Percentiles rank a stretch among this genome's conserved stretches.
Conservation (phyloP, 2,329 filamentous ascomycete genomes). For the Calonectria henricotiae region DNA sequence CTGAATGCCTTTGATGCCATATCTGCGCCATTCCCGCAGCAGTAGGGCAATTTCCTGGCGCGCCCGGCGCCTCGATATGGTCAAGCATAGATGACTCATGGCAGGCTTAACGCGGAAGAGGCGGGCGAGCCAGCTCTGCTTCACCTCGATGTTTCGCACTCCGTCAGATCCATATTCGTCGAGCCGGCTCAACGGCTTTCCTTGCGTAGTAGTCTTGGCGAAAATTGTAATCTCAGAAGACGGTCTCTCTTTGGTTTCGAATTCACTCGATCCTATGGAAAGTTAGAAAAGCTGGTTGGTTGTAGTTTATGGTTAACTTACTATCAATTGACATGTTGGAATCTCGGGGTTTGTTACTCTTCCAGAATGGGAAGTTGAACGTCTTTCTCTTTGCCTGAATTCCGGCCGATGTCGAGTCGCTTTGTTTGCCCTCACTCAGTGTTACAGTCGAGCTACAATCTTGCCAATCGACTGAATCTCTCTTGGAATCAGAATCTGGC, state of each 20-base stretch:
- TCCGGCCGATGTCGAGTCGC: slow-evolving; percentile 48
- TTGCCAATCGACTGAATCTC: slow-evolving; percentile 51
- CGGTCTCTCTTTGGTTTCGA: slow-evolving; percentile 39
- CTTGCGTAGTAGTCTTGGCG: slow-evolving; percentile 42
- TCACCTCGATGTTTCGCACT: slow-evolving; percentile 74
- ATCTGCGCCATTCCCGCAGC: slow-evolving; percentile 84
- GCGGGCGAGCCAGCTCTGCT: slow-evolving; percentile 90
- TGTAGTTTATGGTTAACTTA: slow-evolving; percentile 50
- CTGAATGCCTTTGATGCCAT: slow-evolving; percentile 85
- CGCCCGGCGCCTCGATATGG: slow-evolving; percentile 77
- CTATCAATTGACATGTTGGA: slow-evolving; percentile 65
- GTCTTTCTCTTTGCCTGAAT: slow-evolving; percentile 66
- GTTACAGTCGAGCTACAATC: slow-evolving; percentile 50
- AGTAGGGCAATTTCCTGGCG: slow-evolving; percentile 84
- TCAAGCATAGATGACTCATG: slow-evolving; percentile 82
- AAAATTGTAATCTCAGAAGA: slow-evolving; percentile 42
- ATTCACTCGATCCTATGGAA: slow-evolving; percentile 30
- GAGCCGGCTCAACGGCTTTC: slow-evolving; percentile 48
- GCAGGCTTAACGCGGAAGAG: slow-evolving; percentile 93
- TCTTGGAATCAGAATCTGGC: slow-evolving; percentile 49
- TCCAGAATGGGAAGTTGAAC: slow-evolving; percentile 73
- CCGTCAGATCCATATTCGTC: slow-evolving; percentile 58
- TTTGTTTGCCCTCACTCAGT: slow-evolving; percentile 50
- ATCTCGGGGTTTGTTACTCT: slow-evolving; percentile 64
- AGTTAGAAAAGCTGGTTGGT: slow-evolving; percentile 5